These are phyloP conservation scores for Diutina mesorugosa DNA, from an alignment of 1,139 yeast species.

Conservation along the genomic window DNA sequence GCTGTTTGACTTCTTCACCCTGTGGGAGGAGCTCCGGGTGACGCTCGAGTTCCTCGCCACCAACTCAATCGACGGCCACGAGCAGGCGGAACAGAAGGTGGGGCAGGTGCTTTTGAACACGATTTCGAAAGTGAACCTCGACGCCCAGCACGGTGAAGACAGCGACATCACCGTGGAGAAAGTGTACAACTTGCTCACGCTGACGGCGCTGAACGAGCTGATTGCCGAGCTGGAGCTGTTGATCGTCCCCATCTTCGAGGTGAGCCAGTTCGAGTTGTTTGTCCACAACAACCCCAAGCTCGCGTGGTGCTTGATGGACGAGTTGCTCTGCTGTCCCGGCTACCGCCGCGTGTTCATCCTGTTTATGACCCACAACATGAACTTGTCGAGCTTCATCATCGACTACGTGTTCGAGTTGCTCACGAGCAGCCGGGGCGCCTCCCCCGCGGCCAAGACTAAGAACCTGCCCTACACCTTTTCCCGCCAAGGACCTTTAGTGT, in stretches of 20 bases:
- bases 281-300: constrained; percentile 25
- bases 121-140: constrained; percentile 24
- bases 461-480: constrained; percentile 25
- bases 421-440: constrained; percentile 38
- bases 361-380: constrained; percentile 49
- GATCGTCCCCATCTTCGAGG: constrained; percentile 26
- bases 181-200: constrained; percentile 21
- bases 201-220: constrained; percentile 15
- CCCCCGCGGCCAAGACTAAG: constrained; percentile 9
- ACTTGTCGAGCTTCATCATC: constrained; percentile 34
- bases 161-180: constrained; percentile 30
- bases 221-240: constrained; percentile 14
- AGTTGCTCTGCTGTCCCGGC: constrained; percentile 54
- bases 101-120: constrained; percentile 33
- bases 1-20: neutral
- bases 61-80: constrained; percentile 13
- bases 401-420: constrained; percentile 52
- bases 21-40: neutral
- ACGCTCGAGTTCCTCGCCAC: constrained; percentile 17
- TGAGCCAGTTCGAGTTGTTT: constrained; percentile 25
- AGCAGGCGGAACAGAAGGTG: constrained; percentile 16
- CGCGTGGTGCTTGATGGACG: constrained; percentile 48
- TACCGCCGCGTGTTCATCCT: constrained; percentile 51
- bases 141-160: constrained; percentile 18
- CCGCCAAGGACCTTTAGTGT: constrained; percentile 36